A percentile compares a stretch with the other conserved stretches of the same genome.
Evolutionary conservation across 73 alveolate genomes (phyloP).

Genomic region (Blepharisma stoltei): DNA sequence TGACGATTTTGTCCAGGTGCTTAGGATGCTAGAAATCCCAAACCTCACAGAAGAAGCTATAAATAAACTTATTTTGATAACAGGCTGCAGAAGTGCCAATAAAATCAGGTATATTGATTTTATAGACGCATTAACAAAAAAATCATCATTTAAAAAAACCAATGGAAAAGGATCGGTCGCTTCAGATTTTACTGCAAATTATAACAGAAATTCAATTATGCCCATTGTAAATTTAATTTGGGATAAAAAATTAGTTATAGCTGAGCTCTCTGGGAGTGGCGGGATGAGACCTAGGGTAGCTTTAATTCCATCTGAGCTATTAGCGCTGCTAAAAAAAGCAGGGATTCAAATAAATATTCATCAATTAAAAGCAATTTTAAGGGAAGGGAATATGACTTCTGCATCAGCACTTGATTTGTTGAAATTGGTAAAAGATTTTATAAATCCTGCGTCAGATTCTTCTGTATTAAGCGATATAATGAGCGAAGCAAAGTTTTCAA

Average conservation of each 20-base stretch:
- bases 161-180: slow-evolving; percentile 1
- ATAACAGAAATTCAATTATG: not conserved
- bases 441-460: not conserved
- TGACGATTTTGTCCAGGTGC: not conserved
- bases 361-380: slow-evolving; percentile 14
- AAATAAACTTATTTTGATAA: not conserved
- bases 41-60: not conserved
- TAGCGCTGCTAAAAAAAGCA: slow-evolving; percentile 9
- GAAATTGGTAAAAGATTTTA: not conserved
- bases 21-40: not conserved
- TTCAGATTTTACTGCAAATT: slow-evolving; percentile 19
- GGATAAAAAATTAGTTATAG: slow-evolving; percentile 23
- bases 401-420: not conserved
- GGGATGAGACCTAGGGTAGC: slow-evolving; percentile 20
- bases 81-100: not conserved
- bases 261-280: not conserved
- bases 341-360: slow-evolving; percentile 10
- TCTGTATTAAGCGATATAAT: not conserved
- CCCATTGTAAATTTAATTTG: slow-evolving; percentile 20
- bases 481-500: not conserved
- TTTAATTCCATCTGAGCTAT: slow-evolving; percentile 2
- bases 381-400: not conserved
- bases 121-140: not conserved
- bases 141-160: not conserved
- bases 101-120: not conserved